Evolutionary conservation across 164 flowering plant species (phyloP), one percentile per base, ranked within the genome.

Genomic region (Sedum album): DNA sequence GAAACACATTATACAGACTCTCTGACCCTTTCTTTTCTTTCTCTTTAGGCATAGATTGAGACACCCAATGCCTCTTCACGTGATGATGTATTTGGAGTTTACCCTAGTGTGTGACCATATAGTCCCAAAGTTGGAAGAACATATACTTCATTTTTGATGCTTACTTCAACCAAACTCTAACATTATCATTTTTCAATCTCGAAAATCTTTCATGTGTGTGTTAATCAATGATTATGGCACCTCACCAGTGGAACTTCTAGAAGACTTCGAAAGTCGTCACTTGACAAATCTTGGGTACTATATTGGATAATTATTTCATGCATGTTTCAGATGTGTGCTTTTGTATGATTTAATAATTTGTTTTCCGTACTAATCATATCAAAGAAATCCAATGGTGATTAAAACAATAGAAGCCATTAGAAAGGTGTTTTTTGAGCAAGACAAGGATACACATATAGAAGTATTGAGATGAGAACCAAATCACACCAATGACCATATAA

Each of bases 241-340:
- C 55, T 49, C 55, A 49, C 4, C 21, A 0, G 21, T 49, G 23
- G 26, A 49, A 49, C 25, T 49, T 49, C 25, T 49, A 49, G 26
- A 53, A 21, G 30, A 6, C 14, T 10, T 9, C 0, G 17, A 13
- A 44, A 13, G 48, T 44, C 15, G 48, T 10, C 60, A 53, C 60
- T 53, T 53, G 30, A 53, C 15, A 25, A 53, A 53, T 53, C 30
- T 53, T 53, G 60, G 60, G 60, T 6, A n/a, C 38, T 35, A 35
- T 35, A 35, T 35, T 3, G 33, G 5, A 55, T 55, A 55, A 55
- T 25, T 25, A 55, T 23, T 26, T 57, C n/a, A 26, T n/a, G n/a
- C n/a, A n/a, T 57, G 62, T 57, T 57, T 57, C 62, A 57, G 62
- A 33, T n/a, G n/a, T 57, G 62, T 57, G 62, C 28, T 57, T 57